phyloP scores from a whole-genome alignment of 768 basidiomycete genomes.

The Crassisporium funariophilum region DNA sequence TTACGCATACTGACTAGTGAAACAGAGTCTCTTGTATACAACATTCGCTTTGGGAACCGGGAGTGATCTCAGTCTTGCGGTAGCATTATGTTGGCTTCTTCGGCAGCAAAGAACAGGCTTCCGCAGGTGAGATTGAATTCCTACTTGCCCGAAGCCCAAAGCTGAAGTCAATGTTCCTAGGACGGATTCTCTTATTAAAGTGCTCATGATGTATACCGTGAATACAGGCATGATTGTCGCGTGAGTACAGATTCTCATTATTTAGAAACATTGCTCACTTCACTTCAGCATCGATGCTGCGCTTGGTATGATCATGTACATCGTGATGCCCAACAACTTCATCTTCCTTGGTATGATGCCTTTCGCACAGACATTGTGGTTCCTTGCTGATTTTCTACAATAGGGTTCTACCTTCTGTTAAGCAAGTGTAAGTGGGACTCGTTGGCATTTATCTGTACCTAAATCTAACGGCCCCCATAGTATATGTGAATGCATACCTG shows the following conservation, averaged over 20 bases:
- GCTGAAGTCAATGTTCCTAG: conserved; percentile 26
- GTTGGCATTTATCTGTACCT: background rate
- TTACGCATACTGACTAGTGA: background rate
- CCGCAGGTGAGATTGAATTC: conserved; percentile 33
- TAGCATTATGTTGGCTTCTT: conserved; percentile 51
- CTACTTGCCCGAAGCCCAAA: background rate
- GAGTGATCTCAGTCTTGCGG: conserved; percentile 53
- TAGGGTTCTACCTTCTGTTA: conserved; percentile 51
- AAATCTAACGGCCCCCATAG: conserved; percentile 26
- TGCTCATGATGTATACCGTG: conserved; percentile 52
- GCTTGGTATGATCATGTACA: conserved; percentile 47
- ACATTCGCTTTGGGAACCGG: conserved; percentile 52
- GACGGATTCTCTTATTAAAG: conserved; percentile 50
- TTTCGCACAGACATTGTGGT: background rate
- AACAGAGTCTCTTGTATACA: conserved; percentile 51
- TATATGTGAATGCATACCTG: conserved; percentile 60
- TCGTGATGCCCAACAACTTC: conserved; percentile 55
- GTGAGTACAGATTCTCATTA: conserved; percentile 29
- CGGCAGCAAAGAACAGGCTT: conserved; percentile 54
- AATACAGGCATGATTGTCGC: conserved; percentile 53
- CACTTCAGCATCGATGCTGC: conserved; percentile 46
- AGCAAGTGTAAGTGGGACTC: conserved; percentile 52
- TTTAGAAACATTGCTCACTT: background rate
- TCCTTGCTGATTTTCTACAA: background rate
- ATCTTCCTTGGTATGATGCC: conserved; percentile 48